Evolutionary conservation across 805 yeast genomes (phyloP).

Genomic region (Myxozyma geophila): DNA sequence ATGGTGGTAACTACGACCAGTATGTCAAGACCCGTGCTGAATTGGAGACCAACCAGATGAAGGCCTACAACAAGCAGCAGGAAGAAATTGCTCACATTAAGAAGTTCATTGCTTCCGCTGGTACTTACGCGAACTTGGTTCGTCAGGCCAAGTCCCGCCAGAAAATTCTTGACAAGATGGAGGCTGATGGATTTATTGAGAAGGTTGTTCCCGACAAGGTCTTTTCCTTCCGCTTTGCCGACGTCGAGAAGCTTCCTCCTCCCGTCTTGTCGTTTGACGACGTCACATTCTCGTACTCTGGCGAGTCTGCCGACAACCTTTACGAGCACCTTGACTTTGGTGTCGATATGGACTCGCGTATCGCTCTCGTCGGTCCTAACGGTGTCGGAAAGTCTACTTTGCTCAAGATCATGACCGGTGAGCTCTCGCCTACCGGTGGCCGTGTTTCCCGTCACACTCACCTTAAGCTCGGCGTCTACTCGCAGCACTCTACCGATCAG

Average conservation of each 20-base stretch:
- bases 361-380: conserved; percentile 97
- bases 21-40: conserved; percentile 93
- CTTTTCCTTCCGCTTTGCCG: conserved; percentile 91
- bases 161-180: conserved; percentile 99
- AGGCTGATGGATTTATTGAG: conserved; percentile 93
- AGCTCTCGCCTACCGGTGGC: conserved; percentile 84
- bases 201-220: conserved; percentile 92
- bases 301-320: conserved; percentile 79
- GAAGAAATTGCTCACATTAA: conserved; percentile 98
- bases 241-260: conserved; percentile 96
- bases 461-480: conserved; percentile 96
- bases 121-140: conserved; percentile 98
- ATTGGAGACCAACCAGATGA: conserved; percentile 96
- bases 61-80: conserved; percentile 95
- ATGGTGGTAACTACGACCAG: conserved; percentile 98
- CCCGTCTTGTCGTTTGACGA: conserved; percentile 97
- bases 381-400: conserved; percentile 99
- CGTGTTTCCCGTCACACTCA: conserved; percentile 97
- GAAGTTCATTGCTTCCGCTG: conserved; percentile 98
- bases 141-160: conserved; percentile 99
- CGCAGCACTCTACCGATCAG: conserved; percentile 99
- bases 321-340: conserved; percentile 93
- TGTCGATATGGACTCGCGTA: conserved; percentile 99
- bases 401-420: conserved; percentile 96
- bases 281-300: conserved; percentile 82